phyloP scores from a whole-genome alignment of 148 eudicot genomes.

The Selenicereus undatus region DNA sequence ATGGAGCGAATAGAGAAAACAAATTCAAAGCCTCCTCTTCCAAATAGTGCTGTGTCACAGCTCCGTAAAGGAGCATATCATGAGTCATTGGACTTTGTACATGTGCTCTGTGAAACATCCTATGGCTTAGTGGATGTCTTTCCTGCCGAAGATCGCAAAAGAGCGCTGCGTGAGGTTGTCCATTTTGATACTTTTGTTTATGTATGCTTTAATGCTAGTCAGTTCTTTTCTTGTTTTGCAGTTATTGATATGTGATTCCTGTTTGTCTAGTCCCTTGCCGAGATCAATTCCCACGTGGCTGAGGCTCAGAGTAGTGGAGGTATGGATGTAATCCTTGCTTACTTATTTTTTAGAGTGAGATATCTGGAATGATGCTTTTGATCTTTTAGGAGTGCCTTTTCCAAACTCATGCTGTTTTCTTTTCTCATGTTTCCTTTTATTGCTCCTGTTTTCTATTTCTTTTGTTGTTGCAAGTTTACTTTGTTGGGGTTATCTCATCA shows the following conservation, averaged over 20 bases:
- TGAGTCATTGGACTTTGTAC: slow-evolving; percentile 92
- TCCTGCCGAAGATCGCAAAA: slow-evolving; percentile 93
- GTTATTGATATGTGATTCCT: slow-evolving; percentile 27
- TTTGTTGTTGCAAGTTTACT: background rate
- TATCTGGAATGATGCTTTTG: background rate
- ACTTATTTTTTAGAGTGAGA: slow-evolving; percentile 5
- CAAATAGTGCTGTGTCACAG: slow-evolving; percentile 59
- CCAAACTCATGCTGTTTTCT: background rate
- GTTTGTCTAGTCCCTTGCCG: slow-evolving; percentile 79
- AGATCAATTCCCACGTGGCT: slow-evolving; percentile 71
- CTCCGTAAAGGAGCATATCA: slow-evolving; percentile 95
- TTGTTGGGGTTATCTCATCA: background rate
- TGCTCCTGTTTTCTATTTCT: background rate
- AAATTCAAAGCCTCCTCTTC: slow-evolving; percentile 80
- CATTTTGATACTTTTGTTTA: slow-evolving; percentile 8
- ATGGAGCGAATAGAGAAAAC: slow-evolving; percentile 54
- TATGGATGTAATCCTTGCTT: slow-evolving; percentile 26
- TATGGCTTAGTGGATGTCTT: slow-evolving; percentile 93
- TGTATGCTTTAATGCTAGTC: background rate
- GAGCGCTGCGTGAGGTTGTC: slow-evolving; percentile 86
- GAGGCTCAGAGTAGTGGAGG: slow-evolving; percentile 92
- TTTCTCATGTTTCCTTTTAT: background rate
- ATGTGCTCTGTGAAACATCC: slow-evolving; percentile 88
- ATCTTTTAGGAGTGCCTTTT: background rate
- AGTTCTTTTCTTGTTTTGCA: slow-evolving; percentile 6